These are phyloP conservation scores for Sarocladium kiliense DNA, from an alignment of 2,329 filamentous ascomycete genomes.

Conservation along the genomic window DNA sequence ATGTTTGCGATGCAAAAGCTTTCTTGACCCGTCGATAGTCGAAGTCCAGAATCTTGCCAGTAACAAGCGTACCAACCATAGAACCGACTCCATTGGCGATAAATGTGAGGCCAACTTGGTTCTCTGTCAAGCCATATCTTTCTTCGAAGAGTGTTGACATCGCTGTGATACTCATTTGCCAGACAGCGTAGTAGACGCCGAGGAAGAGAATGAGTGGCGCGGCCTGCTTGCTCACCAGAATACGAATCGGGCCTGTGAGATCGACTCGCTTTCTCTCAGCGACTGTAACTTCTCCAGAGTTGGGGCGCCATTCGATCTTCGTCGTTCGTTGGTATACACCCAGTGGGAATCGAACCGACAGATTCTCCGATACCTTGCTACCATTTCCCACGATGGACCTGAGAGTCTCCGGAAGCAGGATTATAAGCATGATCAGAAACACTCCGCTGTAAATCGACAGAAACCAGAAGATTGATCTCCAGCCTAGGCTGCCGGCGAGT, in stretches of 20 bases:
- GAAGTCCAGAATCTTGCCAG: conserved; percentile 45
- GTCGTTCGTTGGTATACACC: conserved; percentile 26
- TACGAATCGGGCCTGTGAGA: conserved; percentile 37
- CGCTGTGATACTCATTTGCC: conserved; percentile 50
- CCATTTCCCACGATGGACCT: conserved; percentile 23
- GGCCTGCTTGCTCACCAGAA: conserved; percentile 39
- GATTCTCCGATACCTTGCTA: conserved; percentile 7
- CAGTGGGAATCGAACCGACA: conserved; percentile 22
- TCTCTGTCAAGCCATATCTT: conserved; percentile 36
- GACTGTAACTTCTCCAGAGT: neutral
- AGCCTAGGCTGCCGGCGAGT: conserved; percentile 44
- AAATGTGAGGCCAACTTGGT: conserved; percentile 44
- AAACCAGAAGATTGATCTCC: conserved; percentile 53
- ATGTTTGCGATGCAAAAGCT: neutral
- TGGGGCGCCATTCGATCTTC: conserved; percentile 15
- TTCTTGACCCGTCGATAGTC: conserved; percentile 41
- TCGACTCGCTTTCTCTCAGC: conserved; percentile 31
- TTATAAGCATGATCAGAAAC: conserved; percentile 28
- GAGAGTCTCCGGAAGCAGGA: conserved; percentile 23
- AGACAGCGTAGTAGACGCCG: conserved; percentile 46
- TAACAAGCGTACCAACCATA: conserved; percentile 46
- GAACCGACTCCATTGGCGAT: conserved; percentile 51
- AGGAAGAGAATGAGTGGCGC: conserved; percentile 41
- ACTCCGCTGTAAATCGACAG: conserved; percentile 37
- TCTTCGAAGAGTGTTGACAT: conserved; percentile 43